Evolutionary conservation across 75 land plant species (phyloP), one percentile per base, ranked within the genome.

Genomic region (Larix kaempferi): DNA sequence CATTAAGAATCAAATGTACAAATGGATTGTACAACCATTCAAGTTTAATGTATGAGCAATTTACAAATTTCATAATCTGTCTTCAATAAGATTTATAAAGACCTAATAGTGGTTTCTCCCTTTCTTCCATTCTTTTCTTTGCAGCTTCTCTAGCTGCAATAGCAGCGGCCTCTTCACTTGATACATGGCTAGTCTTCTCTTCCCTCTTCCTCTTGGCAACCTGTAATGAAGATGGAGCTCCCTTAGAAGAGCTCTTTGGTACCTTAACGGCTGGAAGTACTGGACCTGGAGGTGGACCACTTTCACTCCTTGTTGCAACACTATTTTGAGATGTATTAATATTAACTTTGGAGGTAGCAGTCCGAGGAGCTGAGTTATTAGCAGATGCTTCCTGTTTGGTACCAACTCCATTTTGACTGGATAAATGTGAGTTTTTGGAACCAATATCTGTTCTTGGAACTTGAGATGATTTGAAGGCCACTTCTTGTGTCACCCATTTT

Each of bases 71-170:
- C 54, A 49, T 10, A 10, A 10, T 8, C 54, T 49, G 56, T 21
- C 39, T 49, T 84, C 80, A 87, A 60, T 81, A 86, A 23, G 84
- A 67, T 73, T 85, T 81, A 78, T 95, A 94, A 22, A 95, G 91
- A 44, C 99, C 99, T 78, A 92, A 82, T 65, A 94, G 33, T 14
- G 84, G 71, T 76, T 90, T 90, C 77, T 96, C 99, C 60, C 98
- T 88, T 77, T 91, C 98, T 79, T 94, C 86, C 25, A 87, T 80
- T 77, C 98, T 92, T 82, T 90, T 96, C 79, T 78, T 92, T 35
- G 99, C 99, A 61, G 99, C 98, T 61, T 94, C 95, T 83, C 98
- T 87, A 26, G 94, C 95, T 64, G 88, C 91, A 39, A 89, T 82
- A 17, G 99, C 98, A 59, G 87, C 89, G 22, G 84, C 88, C 78